These are phyloP conservation scores for Trichoderma endophyticum DNA, from an alignment of 2,329 filamentous ascomycete species.

Conservation along the genomic window DNA sequence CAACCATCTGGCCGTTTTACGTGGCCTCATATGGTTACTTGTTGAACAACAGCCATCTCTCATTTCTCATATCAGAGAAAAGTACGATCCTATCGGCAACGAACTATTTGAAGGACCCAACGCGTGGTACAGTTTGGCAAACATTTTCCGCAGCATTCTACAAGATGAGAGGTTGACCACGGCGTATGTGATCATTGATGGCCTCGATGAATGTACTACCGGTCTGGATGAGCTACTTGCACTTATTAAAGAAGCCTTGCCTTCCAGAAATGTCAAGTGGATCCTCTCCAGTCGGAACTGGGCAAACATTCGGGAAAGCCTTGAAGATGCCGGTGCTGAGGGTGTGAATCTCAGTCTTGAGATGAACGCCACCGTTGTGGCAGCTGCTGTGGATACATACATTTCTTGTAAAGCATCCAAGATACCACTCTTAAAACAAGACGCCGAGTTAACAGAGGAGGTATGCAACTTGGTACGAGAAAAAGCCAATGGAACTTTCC, in stretches of 20 bases:
- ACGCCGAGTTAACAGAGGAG: not conserved
- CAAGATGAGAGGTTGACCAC: conserved; percentile 30
- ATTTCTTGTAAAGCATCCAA: not conserved
- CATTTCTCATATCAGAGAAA: conserved; percentile 32
- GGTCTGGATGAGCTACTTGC: conserved; percentile 36
- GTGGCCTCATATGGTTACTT: conserved; percentile 43
- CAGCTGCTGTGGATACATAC: not conserved
- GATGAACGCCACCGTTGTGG: not conserved
- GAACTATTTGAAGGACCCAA: conserved; percentile 39
- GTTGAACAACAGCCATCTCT: conserved; percentile 33
- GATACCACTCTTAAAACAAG: not conserved
- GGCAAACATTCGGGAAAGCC: conserved; percentile 19
- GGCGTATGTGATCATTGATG: conserved; percentile 42
- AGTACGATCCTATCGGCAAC: conserved; percentile 34
- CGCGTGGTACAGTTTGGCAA: conserved; percentile 34
- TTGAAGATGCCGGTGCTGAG: not conserved
- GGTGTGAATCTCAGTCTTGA: not conserved
- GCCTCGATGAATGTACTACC: conserved; percentile 40
- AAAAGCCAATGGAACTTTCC: conserved; percentile 36
- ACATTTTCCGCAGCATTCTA: conserved; percentile 41
- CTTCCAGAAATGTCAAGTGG: not conserved
- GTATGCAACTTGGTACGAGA: conserved; percentile 21
- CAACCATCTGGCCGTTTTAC: conserved; percentile 39
- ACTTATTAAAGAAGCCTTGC: conserved; percentile 33
- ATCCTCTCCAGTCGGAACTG: conserved; percentile 7